phyloP scores from a whole-genome alignment of 768 basidiomycete genomes.

The Pisolithus tinctorius region DNA sequence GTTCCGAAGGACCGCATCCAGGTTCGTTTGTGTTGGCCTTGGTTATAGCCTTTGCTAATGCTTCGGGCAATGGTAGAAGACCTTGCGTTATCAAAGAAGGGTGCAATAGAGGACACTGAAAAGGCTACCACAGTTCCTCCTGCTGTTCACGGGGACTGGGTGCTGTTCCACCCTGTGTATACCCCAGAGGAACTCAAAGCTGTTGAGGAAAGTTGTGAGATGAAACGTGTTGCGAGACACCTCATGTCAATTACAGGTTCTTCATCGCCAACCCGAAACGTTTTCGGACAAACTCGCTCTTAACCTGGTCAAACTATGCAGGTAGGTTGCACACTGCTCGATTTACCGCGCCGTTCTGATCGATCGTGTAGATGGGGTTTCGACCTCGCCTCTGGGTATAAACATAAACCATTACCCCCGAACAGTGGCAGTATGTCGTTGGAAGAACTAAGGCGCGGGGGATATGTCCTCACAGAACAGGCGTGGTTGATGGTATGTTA shows the following conservation, averaged over 20 bases:
- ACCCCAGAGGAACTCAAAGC: constrained; percentile 63
- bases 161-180: constrained; percentile 91
- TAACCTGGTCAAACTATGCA: constrained; percentile 50
- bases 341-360: constrained; percentile 1
- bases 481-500: constrained; percentile 68
- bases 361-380: constrained; percentile 49
- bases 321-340: constrained; percentile 26
- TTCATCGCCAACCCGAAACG: constrained; percentile 59
- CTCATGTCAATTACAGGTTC: constrained; percentile 40
- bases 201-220: constrained; percentile 47
- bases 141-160: constrained; percentile 73
- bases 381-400: constrained; percentile 83
- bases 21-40: constrained; percentile 15
- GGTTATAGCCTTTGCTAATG: background rate
- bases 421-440: constrained; percentile 53
- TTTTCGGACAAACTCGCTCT: constrained; percentile 69
- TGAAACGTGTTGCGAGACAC: background rate
- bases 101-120: constrained; percentile 22
- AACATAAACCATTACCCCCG: constrained; percentile 59
- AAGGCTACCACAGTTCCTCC: constrained; percentile 50
- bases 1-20: constrained; percentile 31
- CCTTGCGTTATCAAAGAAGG: constrained; percentile 10
- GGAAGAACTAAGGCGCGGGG: constrained; percentile 65
- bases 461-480: constrained; percentile 65
- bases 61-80: constrained; percentile 19